A percentile compares a stretch with the other conserved stretches of the same genome.
phyloP scores from a whole-genome alignment of 2,329 filamentous ascomycete species.

The Pseudocercospora fuligena region DNA sequence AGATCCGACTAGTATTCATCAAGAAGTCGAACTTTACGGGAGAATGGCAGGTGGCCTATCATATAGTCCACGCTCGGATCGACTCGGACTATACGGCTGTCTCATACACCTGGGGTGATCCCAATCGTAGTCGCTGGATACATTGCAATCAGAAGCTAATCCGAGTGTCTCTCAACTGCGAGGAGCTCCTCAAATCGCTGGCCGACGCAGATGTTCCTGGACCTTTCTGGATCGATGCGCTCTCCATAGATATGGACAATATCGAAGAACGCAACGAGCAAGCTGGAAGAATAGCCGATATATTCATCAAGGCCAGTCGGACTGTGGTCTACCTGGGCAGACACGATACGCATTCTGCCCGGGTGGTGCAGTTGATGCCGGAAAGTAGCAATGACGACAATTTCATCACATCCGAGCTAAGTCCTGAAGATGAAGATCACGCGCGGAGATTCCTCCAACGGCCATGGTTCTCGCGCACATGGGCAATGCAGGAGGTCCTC shows the following conservation, averaged over 20 bases:
- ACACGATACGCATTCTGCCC: background rate
- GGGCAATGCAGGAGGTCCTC: constrained; percentile 9
- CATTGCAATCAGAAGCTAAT: background rate
- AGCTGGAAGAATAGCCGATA: constrained; percentile 13
- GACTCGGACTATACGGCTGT: constrained; percentile 12
- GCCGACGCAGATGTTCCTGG: background rate
- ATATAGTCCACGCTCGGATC: constrained; percentile 1
- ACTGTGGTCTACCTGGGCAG: constrained; percentile 22
- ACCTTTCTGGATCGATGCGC: constrained; percentile 20
- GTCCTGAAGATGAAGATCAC: background rate
- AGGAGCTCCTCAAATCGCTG: background rate
- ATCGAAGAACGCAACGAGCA: constrained; percentile 14
- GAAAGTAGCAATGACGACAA: background rate
- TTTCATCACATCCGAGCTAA: background rate
- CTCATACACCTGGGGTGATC: constrained; percentile 11
- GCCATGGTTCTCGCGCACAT: constrained; percentile 11
- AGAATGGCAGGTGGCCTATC: constrained; percentile 4
- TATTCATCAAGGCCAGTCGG: constrained; percentile 17
- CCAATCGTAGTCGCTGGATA: background rate
- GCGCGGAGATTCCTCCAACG: constrained; percentile 4
- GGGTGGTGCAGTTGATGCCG: background rate
- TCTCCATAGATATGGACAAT: constrained; percentile 20
- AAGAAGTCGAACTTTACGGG: constrained; percentile 1
- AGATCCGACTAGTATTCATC: constrained; percentile 1
- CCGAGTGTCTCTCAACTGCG: background rate